Percentiles rank a stretch among this genome's conserved stretches.
Conservation (phyloP, 2,329 filamentous ascomycete species). For the Fusarium pseudocircinatum region DNA sequence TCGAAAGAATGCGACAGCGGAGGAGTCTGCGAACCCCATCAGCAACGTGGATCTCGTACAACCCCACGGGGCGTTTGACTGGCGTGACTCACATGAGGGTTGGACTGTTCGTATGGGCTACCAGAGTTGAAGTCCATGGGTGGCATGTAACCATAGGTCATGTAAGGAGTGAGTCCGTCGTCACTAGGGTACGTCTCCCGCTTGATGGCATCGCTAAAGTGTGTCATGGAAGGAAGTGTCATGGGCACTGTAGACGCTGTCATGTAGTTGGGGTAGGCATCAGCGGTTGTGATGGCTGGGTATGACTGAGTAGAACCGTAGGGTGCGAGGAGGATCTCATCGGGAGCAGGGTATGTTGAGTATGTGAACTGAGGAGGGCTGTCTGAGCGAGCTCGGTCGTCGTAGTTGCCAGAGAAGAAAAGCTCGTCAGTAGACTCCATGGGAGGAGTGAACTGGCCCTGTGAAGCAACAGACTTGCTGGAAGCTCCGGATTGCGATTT, state of each 20-base stretch:
- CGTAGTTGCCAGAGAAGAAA: slow-evolving; percentile 69
- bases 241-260: slow-evolving; percentile 62
- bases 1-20: slow-evolving; percentile 79
- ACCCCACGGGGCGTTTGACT: slow-evolving; percentile 52
- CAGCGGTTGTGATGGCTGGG: slow-evolving; percentile 60
- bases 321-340: slow-evolving; percentile 69
- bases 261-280: slow-evolving; percentile 67
- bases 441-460: slow-evolving; percentile 69
- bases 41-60: slow-evolving; percentile 57
- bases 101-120: slow-evolving; percentile 72
- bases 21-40: slow-evolving; percentile 72
- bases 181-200: slow-evolving; percentile 68
- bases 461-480: slow-evolving; percentile 53
- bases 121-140: slow-evolving; percentile 70
- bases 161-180: slow-evolving; percentile 70
- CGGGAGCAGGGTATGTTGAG: slow-evolving; percentile 72
- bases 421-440: slow-evolving; percentile 71
- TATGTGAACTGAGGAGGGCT: slow-evolving; percentile 76
- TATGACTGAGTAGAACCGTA: slow-evolving; percentile 66
- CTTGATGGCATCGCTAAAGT: slow-evolving; percentile 73
- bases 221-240: slow-evolving; percentile 71
- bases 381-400: slow-evolving; percentile 74
- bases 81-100: slow-evolving; percentile 76
- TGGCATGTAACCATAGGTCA: slow-evolving; percentile 73
- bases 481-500: slow-evolving; percentile 43